Evolutionary conservation across 106 monocot genomes (phyloP).

Genomic region (Narthecium ossifragum): DNA sequence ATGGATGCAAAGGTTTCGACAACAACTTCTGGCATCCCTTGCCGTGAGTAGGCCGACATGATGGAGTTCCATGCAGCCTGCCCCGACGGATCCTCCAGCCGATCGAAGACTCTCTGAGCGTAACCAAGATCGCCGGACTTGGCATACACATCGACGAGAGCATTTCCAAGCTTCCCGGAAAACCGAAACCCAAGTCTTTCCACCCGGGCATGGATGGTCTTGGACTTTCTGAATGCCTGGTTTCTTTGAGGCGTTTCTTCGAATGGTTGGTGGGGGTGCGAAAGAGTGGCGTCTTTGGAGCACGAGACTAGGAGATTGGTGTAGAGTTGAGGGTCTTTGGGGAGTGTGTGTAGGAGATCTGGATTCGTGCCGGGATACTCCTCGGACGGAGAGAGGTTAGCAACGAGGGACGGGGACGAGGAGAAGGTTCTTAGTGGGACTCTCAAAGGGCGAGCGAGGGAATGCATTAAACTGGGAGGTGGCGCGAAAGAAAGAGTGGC

Average conservation of each 20-base stretch:
- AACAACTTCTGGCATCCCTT: slow-evolving; percentile 20
- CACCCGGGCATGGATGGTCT: slow-evolving; percentile 33
- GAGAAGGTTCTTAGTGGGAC: background rate
- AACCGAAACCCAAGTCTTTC: slow-evolving; percentile 17
- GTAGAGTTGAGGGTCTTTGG: slow-evolving; percentile 20
- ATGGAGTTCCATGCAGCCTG: slow-evolving; percentile 46
- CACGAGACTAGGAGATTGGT: slow-evolving; percentile 29
- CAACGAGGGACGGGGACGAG: background rate
- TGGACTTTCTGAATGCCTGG: slow-evolving; percentile 8
- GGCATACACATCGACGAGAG: slow-evolving; percentile 49
- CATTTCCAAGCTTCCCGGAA: slow-evolving; percentile 17
- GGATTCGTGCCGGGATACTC: too few species aligned
- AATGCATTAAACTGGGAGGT: slow-evolving; percentile 2
- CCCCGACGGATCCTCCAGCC: slow-evolving; percentile 9
- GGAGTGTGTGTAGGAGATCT: too few species aligned
- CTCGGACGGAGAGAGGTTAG: background rate
- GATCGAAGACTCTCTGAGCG: slow-evolving; percentile 23
- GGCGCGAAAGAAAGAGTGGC: too few species aligned
- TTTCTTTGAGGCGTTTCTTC: slow-evolving; percentile 25
- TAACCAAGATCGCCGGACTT: slow-evolving; percentile 38
- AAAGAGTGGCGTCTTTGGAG: slow-evolving; percentile 11
- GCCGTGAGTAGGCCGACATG: slow-evolving; percentile 29
- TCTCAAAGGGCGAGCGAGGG: background rate
- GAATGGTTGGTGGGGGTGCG: slow-evolving; percentile 23
- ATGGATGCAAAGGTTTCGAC: slow-evolving; percentile 17